A percentile compares a stretch with the other conserved stretches of the same genome.
Evolutionary conservation across 306 rosid species (phyloP).

Genomic region (Benincasa hispida): DNA sequence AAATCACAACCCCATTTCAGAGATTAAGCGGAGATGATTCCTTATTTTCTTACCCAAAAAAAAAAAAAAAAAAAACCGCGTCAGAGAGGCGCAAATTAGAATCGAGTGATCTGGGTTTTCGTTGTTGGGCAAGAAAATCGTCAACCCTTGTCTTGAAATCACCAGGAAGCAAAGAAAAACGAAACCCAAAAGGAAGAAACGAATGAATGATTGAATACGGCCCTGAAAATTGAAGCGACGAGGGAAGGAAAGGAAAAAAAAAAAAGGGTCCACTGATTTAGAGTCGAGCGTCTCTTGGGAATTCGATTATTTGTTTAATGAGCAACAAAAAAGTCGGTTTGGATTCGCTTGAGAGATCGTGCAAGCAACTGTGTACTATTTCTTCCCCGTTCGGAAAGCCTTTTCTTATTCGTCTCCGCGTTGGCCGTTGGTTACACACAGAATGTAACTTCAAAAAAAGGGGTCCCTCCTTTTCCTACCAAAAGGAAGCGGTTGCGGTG

Average conservation of each 20-base stretch:
- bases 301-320: background rate
- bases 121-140: background rate
- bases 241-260: background rate
- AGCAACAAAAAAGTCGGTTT: conserved; percentile 3
- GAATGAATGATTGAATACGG: conserved; percentile 8
- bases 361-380: conserved; percentile 37
- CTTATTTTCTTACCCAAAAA: background rate
- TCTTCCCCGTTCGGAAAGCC: conserved; percentile 9
- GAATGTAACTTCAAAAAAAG: conserved; percentile 8
- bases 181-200: background rate
- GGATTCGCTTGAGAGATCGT: conserved; percentile 30
- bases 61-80: background rate
- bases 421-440: conserved; percentile 33
- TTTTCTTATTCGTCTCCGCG: conserved; percentile 24
- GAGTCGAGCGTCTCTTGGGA: background rate
- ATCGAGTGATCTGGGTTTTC: conserved; percentile 8
- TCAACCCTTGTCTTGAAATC: background rate
- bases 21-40: background rate
- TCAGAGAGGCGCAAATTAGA: conserved; percentile 1
- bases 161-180: conserved; percentile 30
- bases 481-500: background rate
- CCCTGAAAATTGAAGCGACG: background rate
- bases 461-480: conserved; percentile 1
- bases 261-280: background rate
- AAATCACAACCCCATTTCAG: conserved; percentile 25